phyloP scores from a whole-genome alignment of 108 stramenopile genomes.

The Nitzschia sp. region DNA sequence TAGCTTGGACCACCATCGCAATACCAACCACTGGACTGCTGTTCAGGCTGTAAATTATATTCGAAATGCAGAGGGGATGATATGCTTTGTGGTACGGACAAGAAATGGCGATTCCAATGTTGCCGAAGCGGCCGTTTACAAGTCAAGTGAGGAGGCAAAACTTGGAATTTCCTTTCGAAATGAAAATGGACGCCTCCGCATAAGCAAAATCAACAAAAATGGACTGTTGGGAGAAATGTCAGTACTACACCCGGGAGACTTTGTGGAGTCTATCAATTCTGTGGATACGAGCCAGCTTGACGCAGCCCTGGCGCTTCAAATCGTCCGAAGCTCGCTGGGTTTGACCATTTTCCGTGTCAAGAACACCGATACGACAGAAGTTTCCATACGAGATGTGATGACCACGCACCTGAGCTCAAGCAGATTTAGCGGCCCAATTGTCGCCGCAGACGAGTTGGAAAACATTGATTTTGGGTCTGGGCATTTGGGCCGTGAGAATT shows the following conservation, averaged over 20 bases:
- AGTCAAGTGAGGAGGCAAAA: neutral
- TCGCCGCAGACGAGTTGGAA: neutral
- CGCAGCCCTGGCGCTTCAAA: neutral
- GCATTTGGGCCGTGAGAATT: neutral
- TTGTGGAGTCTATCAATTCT: neutral
- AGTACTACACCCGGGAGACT: neutral
- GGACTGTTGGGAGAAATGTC: neutral
- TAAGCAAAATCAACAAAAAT: neutral
- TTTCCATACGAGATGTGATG: neutral
- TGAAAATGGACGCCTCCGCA: neutral
- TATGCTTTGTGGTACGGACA: neutral
- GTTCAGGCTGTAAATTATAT: neutral
- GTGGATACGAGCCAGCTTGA: neutral
- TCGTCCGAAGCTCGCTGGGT: neutral
- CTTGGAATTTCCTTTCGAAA: neutral
- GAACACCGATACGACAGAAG: neutral
- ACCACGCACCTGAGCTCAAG: neutral
- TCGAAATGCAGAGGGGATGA: neutral
- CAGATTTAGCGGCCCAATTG: neutral
- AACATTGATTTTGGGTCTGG: neutral
- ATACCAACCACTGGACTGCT: neutral
- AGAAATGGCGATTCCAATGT: neutral
- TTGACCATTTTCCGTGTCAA: neutral
- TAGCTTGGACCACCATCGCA: neutral
- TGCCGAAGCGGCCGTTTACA: slow-evolving; percentile 7